Base-by-base conservation (phyloP, 106 monocot species). In the Dendrobium nobile region DNA sequence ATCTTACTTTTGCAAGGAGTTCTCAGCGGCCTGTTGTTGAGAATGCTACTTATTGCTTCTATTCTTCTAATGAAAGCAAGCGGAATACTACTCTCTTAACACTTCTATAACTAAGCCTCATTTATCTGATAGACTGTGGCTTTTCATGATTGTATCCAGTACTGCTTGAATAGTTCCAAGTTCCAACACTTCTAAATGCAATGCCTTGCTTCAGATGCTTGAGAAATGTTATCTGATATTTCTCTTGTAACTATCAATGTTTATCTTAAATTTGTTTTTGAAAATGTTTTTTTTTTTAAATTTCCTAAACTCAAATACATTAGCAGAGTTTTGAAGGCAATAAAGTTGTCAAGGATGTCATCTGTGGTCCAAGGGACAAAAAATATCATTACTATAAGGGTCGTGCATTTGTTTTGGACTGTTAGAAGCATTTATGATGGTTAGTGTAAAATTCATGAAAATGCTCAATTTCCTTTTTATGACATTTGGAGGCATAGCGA, bases 381-480 rank as follows among this genome's bases (percentile, higher is more conserved):
- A 94, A 78, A 80, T 94, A 94, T 76, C 88, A 94, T 19, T 92
- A 88, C 74, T 97, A 94, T 85, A 97, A 97, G 94, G 37, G 97
- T 92, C 86, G 43, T 31, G 33, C n/a, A 79, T 78, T 67, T 26
- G 67, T 58, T 16, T 7, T 81, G 41, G 19, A 67, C 43, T 20
- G 40, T 19, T 41, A 42, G 4, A 17, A 74, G 20, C 74, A 70
- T 28, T 70, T 9, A 70, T 70, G 70, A 70, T 70, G 33, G 15
- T 37, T 3, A 70, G 26, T 26, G 5, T 70, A 70, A 33, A 31
- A 20, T 76, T 76, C n/a, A 47, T 47, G 47, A 48, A 76, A 43
- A 18, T 48, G 11, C 47, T 47, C 47, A 10, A 27, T 28, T 70
- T 72, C 75, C 54, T 40, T 47, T 77, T n/a, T 73, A 4, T 70